Evolutionary conservation across 208 protist species (phyloP).

Genomic region (Sergeia podlipaevii): DNA sequence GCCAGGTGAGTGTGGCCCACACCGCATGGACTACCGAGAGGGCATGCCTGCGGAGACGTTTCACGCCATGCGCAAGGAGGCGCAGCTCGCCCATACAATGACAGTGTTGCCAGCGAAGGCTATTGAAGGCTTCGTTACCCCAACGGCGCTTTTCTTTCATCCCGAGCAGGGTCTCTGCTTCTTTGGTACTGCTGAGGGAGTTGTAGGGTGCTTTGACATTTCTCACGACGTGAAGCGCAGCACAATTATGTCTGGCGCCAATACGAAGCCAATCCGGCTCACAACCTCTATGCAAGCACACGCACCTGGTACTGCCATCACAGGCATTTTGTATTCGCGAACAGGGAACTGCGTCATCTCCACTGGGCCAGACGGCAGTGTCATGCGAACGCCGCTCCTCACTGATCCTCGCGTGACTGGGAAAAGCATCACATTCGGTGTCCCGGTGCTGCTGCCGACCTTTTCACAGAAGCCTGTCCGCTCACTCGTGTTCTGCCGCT

Average conservation of each 20-base stretch:
- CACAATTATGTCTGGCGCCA: conserved; percentile 39
- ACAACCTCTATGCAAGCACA: conserved; percentile 47
- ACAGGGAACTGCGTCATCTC: conserved; percentile 55
- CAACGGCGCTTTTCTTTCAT: conserved; percentile 63
- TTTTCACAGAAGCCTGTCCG: conserved; percentile 30
- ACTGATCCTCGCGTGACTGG: conserved; percentile 4
- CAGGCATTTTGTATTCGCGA: conserved; percentile 45
- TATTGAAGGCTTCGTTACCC: conserved; percentile 65
- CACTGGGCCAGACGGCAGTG: conserved; percentile 43
- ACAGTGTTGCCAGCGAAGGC: conserved; percentile 38
- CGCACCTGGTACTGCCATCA: conserved; percentile 16
- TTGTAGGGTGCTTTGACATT: conserved; percentile 67
- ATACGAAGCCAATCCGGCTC: conserved; percentile 36
- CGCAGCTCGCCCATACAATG: conserved; percentile 30
- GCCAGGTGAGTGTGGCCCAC: conserved; percentile 66
- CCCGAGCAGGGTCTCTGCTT: conserved; percentile 34
- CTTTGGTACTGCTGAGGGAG: conserved; percentile 72
- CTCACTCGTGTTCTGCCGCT: conserved; percentile 35
- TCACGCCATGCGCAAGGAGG: conserved; percentile 33
- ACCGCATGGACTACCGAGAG: conserved; percentile 33
- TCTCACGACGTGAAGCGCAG: conserved; percentile 40
- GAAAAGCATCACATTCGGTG: conserved; percentile 9
- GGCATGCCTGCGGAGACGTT: conserved; percentile 35
- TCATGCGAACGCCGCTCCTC: conserved; percentile 45
- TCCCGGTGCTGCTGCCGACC: conserved; percentile 16